Conservation (phyloP, 2,329 filamentous ascomycete genomes). For the Aphanoascus verrucosus region DNA sequence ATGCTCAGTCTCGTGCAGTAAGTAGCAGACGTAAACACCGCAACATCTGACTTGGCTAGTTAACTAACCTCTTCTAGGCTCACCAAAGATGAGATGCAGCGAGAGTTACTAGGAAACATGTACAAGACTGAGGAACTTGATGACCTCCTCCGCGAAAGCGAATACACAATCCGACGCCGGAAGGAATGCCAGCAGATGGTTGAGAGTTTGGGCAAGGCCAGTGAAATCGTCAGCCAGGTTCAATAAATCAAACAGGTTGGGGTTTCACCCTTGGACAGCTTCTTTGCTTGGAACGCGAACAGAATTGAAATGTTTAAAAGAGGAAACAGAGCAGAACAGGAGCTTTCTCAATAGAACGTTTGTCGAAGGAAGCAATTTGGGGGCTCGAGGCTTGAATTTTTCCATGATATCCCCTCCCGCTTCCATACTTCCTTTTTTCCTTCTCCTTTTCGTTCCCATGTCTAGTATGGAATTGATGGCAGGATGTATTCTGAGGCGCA, state of each 20-base stretch:
- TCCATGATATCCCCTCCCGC: conserved; percentile 7
- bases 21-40: conserved; percentile 34
- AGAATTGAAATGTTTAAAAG: not conserved
- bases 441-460: not conserved
- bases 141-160: conserved; percentile 91
- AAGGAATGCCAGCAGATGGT: conserved; percentile 99
- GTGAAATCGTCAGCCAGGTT: conserved; percentile 84
- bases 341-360: conserved; percentile 1
- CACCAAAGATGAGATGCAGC: conserved; percentile 98
- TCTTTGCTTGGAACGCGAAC: not conserved
- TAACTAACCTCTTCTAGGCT: conserved; percentile 44
- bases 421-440: not conserved
- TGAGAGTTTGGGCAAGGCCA: conserved; percentile 77
- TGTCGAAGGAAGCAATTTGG: conserved; percentile 1
- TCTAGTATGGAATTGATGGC: conserved; percentile 2
- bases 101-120: conserved; percentile 93
- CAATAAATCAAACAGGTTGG: conserved; percentile 35
- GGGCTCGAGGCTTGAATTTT: not conserved
- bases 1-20: conserved; percentile 96
- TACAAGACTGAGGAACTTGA: conserved; percentile 86
- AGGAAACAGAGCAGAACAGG: not conserved
- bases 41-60: no score
- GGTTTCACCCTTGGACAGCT: not conserved
- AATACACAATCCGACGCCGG: conserved; percentile 85
- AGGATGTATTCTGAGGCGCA: not conserved